phyloP scores from a whole-genome alignment of 2,329 filamentous ascomycete species.

The Taxawa tesnikishii region DNA sequence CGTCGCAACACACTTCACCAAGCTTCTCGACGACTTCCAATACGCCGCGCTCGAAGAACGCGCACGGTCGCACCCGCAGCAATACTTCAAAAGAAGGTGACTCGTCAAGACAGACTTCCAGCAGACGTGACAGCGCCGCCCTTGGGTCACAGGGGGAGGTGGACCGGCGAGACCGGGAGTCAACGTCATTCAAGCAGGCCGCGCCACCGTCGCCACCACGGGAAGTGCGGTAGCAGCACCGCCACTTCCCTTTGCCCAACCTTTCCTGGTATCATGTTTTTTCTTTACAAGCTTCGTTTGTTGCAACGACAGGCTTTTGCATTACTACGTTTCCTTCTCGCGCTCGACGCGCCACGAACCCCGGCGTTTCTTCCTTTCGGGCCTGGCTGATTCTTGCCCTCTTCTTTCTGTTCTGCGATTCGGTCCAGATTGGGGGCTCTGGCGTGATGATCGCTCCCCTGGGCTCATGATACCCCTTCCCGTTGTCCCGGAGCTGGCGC shows the following conservation, averaged over 20 bases:
- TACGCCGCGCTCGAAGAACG: constrained; percentile 37
- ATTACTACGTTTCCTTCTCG: neutral
- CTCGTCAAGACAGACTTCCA: constrained; percentile 5
- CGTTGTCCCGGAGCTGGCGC: too few relatives aligned
- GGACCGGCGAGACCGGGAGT: constrained; percentile 3
- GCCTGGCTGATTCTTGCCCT: too few relatives aligned
- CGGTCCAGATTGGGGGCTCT: too few relatives aligned
- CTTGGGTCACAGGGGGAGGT: constrained; percentile 5
- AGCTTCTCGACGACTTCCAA: constrained; percentile 44
- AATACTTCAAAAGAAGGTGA: constrained; percentile 37
- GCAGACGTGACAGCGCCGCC: constrained; percentile 9
- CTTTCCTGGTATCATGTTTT: constrained; percentile 1
- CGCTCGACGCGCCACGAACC: constrained; percentile 3
- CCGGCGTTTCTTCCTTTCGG: too few relatives aligned
- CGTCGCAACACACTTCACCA: constrained; percentile 36
- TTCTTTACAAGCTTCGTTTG: neutral
- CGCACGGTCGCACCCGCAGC: constrained; percentile 53
- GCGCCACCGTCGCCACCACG: constrained; percentile 4
- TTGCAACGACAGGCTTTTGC: neutral
- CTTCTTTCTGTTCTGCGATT: too few relatives aligned
- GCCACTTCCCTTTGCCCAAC: too few relatives aligned
- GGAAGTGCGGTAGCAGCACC: constrained; percentile 3
- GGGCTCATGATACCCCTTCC: too few relatives aligned
- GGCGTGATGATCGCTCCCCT: too few relatives aligned
- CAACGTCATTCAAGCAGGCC: too few relatives aligned